These are phyloP conservation scores for Wickerhamiella alocasiicola DNA, from an alignment of 805 yeast genomes.

Conservation along the genomic window DNA sequence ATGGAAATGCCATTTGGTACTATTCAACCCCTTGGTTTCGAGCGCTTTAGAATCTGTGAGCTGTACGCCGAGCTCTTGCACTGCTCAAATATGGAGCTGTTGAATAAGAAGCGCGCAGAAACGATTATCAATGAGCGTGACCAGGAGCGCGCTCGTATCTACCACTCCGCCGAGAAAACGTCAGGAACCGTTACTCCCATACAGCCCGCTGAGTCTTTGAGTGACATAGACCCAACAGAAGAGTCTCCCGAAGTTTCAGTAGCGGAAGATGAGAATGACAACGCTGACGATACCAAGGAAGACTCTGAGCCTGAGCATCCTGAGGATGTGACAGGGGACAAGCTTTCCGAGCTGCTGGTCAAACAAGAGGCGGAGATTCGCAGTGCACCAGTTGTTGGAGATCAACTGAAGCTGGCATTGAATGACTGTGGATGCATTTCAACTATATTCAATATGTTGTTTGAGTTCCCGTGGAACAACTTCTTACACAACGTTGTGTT, in stretches of 20 bases:
- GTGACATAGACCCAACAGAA: constrained; percentile 11
- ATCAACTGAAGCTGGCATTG: constrained; percentile 67
- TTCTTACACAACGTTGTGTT: constrained; percentile 94
- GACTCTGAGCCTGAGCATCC: constrained; percentile 2
- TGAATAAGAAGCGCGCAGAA: constrained; percentile 68
- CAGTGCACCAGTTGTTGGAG: constrained; percentile 66
- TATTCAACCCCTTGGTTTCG: constrained; percentile 74
- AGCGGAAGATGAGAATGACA: constrained; percentile 17
- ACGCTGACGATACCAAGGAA: constrained; percentile 21
- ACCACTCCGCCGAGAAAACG: not conserved
- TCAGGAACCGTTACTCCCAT: not conserved
- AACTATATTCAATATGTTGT: constrained; percentile 60
- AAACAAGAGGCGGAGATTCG: constrained; percentile 30
- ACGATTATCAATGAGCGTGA: constrained; percentile 59
- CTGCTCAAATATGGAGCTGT: constrained; percentile 91
- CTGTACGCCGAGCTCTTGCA: constrained; percentile 87
- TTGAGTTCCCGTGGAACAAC: constrained; percentile 90
- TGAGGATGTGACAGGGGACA: constrained; percentile 13
- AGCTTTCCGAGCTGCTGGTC: constrained; percentile 19
- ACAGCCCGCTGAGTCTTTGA: constrained; percentile 14
- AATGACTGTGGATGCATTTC: constrained; percentile 60
- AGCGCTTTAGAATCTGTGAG: constrained; percentile 81
- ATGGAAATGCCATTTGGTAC: constrained; percentile 54
- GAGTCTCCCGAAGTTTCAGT: constrained; percentile 14
- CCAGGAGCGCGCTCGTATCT: constrained; percentile 34